Evolutionary conservation across 345 rosid genomes (phyloP).

Genomic region (Eucalyptus leucophloia): DNA sequence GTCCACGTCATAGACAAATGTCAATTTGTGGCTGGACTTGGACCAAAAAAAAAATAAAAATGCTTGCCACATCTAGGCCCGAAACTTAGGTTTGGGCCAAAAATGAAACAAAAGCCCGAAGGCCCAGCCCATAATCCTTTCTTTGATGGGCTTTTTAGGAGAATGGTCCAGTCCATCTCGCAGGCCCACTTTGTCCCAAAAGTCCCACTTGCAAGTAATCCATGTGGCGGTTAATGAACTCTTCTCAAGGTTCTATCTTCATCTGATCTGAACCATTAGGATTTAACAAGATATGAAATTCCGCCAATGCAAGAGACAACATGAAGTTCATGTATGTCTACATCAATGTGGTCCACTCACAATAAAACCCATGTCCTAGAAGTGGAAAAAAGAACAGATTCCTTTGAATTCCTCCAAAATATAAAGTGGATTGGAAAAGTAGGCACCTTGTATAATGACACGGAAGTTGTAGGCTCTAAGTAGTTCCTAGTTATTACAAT

Average conservation of each 20-base stretch:
- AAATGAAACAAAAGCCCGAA: background rate
- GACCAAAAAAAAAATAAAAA: too few species aligned
- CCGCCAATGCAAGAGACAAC: background rate
- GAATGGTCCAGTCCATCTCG: background rate
- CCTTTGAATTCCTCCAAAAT: background rate
- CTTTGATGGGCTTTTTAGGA: background rate
- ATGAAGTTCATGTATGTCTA: background rate
- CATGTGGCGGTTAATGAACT: constrained; percentile 80
- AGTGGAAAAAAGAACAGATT: background rate
- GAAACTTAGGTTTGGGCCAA: background rate
- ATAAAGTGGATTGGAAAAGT: background rate
- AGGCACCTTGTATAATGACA: background rate
- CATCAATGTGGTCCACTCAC: too few species aligned
- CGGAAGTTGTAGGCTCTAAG: background rate
- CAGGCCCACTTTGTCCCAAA: constrained; percentile 25
- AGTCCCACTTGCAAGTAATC: constrained; percentile 75
- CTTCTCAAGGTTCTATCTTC: constrained; percentile 33
- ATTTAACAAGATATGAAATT: background rate
- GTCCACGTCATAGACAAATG: too few species aligned
- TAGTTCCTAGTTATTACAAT: background rate
- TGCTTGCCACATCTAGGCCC: too few species aligned
- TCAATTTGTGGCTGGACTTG: too few species aligned
- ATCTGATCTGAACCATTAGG: constrained; percentile 3
- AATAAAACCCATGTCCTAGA: background rate
- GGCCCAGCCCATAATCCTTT: background rate